These are phyloP conservation scores for Eutypella sp. DNA, from an alignment of 2,329 filamentous ascomycete genomes.

Conservation along the genomic window DNA sequence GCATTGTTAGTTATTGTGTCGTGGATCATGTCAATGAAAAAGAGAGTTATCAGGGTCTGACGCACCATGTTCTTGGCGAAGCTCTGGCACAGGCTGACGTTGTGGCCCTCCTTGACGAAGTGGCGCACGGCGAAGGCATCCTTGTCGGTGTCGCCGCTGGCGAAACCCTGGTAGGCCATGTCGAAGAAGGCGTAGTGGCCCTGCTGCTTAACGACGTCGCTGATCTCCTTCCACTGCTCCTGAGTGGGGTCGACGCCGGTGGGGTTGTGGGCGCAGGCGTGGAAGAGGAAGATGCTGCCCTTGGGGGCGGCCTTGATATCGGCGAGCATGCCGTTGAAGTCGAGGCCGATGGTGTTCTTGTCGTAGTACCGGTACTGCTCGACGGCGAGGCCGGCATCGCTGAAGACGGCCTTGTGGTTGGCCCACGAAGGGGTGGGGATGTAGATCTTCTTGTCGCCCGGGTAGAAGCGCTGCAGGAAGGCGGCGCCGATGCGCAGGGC, in stretches of 20 bases:
- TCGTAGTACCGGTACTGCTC: slow-evolving; percentile 99
- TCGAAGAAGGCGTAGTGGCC: slow-evolving; percentile 96
- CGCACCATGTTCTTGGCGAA: slow-evolving; percentile 99
- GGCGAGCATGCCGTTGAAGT: slow-evolving; percentile 88
- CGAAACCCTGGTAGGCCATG: slow-evolving; percentile 99
- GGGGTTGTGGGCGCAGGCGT: slow-evolving; percentile 97
- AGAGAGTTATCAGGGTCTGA: slow-evolving; percentile 3
- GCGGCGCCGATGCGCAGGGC: slow-evolving; percentile 91
- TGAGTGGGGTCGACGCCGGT: slow-evolving; percentile 91
- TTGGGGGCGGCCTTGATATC: slow-evolving; percentile 87
- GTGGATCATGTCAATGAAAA: neutral
- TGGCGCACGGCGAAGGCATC: slow-evolving; percentile 91
- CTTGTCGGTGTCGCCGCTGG: slow-evolving; percentile 83
- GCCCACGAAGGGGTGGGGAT: slow-evolving; percentile 96
- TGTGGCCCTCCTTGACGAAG: slow-evolving; percentile 90
- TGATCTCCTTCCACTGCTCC: slow-evolving; percentile 91
- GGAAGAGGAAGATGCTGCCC: slow-evolving; percentile 85
- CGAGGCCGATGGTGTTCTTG: slow-evolving; percentile 95
- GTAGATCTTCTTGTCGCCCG: slow-evolving; percentile 90
- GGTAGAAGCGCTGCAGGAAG: slow-evolving; percentile 89
- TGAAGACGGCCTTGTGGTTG: slow-evolving; percentile 96
- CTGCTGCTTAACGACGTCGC: slow-evolving; percentile 76
- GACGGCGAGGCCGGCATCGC: slow-evolving; percentile 83
- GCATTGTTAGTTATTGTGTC: neutral
- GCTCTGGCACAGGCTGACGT: slow-evolving; percentile 82